Base-by-base conservation (phyloP, 306 rosid species). In the Gynostemma pentaphyllum region DNA sequence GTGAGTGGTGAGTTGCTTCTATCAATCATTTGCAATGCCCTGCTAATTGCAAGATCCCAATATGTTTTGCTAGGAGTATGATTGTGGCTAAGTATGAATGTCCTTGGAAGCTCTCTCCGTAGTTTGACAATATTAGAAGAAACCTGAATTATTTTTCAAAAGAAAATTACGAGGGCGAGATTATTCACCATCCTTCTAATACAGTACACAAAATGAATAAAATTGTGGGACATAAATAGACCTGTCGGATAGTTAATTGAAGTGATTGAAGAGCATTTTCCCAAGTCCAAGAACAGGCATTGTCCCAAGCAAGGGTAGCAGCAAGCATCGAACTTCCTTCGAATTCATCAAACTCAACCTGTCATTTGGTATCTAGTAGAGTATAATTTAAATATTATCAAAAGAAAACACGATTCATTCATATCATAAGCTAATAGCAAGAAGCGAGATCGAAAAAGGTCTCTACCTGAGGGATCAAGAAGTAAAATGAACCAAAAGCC, bases 331-430 rank as follows among this genome's bases (percentile, higher is more conserved):
- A 92, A 69, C 75, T 75, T 56, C 78, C 85, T 77, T 88, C 87
- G 65, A 92, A 83, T 84, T 92, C 99, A 76, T 88, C 82, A 67
- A 92, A 83, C 74, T 92, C 98, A 73, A 92, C 90, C 98, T 92
- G 90, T 76, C 84, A 86, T 75, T 74, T 40, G 78, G 82, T 64
- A 85, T 83, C 87, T 71, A 75, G 81, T 80, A 71, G 81, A 74
- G 66, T 69, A 81, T 69, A 78, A 80, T 57, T 80, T 80, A 75
- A 87, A 83, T 78, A 76, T 71, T 65, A 52, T 75, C 68, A 67
- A 66, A 69, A 66, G 34, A 34, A 53, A 71, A 73, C 53, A 37
- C 49, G 36, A 65, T 23, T 34, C 24, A 57, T 51, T 0, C n/a
- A n/a, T n/a, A n/a, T n/a, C n/a, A n/a, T n/a, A n/a, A 27, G 19